Evolutionary conservation across 1,284 basidiomycete genomes (phyloP).

Genomic region (Trichosporon inkin): DNA sequence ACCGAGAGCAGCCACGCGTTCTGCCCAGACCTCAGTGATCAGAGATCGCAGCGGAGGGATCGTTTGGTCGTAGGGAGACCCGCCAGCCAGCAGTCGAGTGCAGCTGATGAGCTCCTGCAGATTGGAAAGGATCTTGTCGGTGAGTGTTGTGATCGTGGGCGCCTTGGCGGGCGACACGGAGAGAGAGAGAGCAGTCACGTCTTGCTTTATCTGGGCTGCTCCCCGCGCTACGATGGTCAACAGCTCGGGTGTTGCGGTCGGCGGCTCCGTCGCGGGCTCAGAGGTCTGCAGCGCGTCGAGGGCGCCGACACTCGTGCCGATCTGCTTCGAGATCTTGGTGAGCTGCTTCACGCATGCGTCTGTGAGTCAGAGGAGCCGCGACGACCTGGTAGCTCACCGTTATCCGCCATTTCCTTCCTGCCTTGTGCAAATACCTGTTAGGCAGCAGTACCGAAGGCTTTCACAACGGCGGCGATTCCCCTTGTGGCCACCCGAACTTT

Average conservation of each 20-base stretch:
- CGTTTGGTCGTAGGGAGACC: not conserved
- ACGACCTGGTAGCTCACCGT: not conserved
- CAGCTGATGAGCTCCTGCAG: constrained; percentile 1
- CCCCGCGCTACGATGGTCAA: not conserved
- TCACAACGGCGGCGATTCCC: no score
- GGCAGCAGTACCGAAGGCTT: no score
- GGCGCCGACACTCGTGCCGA: constrained; percentile 15
- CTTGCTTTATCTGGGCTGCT: not conserved
- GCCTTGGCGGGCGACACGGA: not conserved
- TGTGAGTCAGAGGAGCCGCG: constrained; percentile 17
- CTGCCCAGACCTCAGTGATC: constrained; percentile 32
- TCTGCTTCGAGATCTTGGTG: constrained; percentile 33
- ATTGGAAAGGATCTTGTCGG: not conserved
- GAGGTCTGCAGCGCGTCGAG: not conserved
- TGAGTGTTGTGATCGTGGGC: not conserved
- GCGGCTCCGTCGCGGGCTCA: not conserved
- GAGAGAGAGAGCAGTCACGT: not conserved
- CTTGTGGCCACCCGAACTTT: no score
- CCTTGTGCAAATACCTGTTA: not conserved
- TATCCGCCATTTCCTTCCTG: not conserved
- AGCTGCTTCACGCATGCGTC: constrained; percentile 23
- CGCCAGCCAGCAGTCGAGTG: not conserved
- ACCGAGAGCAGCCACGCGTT: constrained; percentile 28
- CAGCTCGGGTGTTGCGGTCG: not conserved
- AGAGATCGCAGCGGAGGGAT: not conserved